A percentile compares a stretch with the other conserved stretches of the same genome.
phyloP scores from a whole-genome alignment of 345 rosid species.

The Linum usitatissimum region DNA sequence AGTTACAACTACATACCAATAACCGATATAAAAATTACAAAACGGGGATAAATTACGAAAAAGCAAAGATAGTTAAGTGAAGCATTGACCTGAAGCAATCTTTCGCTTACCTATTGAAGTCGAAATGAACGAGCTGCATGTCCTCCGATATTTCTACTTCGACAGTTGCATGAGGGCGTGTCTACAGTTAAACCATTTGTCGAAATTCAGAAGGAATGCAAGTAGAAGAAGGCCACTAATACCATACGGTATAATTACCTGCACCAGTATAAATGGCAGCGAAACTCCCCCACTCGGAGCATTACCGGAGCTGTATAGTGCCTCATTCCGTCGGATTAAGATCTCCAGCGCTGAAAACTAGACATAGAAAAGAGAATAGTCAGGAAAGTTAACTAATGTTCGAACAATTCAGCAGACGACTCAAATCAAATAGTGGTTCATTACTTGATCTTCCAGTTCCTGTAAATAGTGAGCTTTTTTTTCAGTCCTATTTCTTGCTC shows the following conservation, averaged over 20 bases:
- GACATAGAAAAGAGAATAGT: conserved; percentile 15
- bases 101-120: conserved; percentile 71
- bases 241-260: conserved; percentile 33
- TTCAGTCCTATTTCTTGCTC: conserved; percentile 63
- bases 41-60: background rate
- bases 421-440: background rate
- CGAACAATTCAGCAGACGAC: background rate
- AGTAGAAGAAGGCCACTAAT: background rate
- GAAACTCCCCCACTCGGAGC: conserved; percentile 85
- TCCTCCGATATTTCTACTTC: conserved; percentile 99
- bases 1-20: too few species aligned
- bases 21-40: background rate
- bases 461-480: conserved; percentile 80
- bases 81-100: background rate
- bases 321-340: conserved; percentile 74
- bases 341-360: conserved; percentile 86
- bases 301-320: conserved; percentile 61
- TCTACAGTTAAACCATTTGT: conserved; percentile 32
- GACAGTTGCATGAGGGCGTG: conserved; percentile 97
- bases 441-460: conserved; percentile 95
- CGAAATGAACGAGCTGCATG: conserved; percentile 98
- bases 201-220: conserved; percentile 8
- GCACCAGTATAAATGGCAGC: conserved; percentile 94
- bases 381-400: background rate
- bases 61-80: background rate